Conservation (phyloP, 495 filamentous ascomycete species). For the Penicillium canescens region DNA sequence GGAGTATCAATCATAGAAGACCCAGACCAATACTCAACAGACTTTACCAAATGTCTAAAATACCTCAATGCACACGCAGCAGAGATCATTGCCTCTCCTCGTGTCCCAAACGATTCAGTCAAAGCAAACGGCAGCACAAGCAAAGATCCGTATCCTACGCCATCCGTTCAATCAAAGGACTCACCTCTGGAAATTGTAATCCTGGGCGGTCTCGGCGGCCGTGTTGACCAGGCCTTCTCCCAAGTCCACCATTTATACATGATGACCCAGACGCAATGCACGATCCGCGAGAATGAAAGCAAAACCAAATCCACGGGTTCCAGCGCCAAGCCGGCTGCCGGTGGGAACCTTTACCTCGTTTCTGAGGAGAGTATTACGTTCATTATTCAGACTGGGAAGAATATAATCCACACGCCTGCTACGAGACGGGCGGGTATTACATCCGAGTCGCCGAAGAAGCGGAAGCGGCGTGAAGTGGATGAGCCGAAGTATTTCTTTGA, state of each 20-base stretch:
- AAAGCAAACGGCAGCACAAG: neutral
- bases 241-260: conserved; percentile 76
- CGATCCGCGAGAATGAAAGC: conserved; percentile 11
- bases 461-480: conserved; percentile 4
- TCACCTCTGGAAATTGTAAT: conserved; percentile 57
- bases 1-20: conserved; percentile 61
- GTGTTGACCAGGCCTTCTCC: conserved; percentile 89
- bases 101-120: conserved; percentile 1
- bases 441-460: conserved; percentile 4
- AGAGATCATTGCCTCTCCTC: conserved; percentile 28
- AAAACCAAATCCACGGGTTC: neutral
- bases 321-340: neutral
- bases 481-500: conserved; percentile 37
- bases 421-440: conserved; percentile 23
- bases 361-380: conserved; percentile 80
- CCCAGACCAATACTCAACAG: conserved; percentile 80
- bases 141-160: neutral
- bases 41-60: conserved; percentile 73
- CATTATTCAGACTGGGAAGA: conserved; percentile 66
- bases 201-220: conserved; percentile 81
- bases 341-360: conserved; percentile 64
- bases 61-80: conserved; percentile 49
- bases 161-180: neutral
- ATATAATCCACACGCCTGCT: conserved; percentile 64
- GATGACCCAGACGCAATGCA: conserved; percentile 31